A percentile compares a stretch with the other conserved stretches of the same genome.
Conservation (phyloP, 148 eudicot genomes). For the Talinum fruticosum region DNA sequence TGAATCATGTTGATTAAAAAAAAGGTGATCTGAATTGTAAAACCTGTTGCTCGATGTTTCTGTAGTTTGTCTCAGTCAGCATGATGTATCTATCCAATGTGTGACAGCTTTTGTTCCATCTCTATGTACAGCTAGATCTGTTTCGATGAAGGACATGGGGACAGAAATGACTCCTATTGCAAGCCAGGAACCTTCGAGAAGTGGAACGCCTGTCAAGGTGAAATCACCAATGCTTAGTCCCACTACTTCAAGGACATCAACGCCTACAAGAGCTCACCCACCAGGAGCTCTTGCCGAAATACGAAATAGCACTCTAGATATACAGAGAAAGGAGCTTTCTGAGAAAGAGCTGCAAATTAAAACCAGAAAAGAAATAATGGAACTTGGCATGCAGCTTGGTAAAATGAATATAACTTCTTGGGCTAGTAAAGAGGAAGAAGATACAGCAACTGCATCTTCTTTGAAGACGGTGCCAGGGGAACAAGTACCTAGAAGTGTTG, state of each 20-base stretch:
- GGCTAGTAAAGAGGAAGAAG: conserved; percentile 57
- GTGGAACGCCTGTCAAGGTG: conserved; percentile 72
- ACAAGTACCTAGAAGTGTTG: conserved; percentile 35
- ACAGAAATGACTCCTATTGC: conserved; percentile 82
- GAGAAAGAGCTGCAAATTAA: conserved; percentile 57
- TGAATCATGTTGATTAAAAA: no score
- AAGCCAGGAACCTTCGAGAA: conserved; percentile 86
- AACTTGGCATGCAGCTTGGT: conserved; percentile 60
- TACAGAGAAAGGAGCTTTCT: conserved; percentile 35
- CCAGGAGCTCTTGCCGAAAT: conserved; percentile 31
- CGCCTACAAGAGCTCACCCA: conserved; percentile 43
- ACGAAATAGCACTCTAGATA: conserved; percentile 21
- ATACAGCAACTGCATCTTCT: conserved; percentile 30
- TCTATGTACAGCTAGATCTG: conserved; percentile 59
- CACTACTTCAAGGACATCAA: conserved; percentile 45
- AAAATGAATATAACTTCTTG: conserved; percentile 58
- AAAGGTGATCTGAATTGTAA: background rate
- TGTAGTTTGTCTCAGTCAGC: conserved; percentile 53
- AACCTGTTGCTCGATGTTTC: conserved; percentile 6
- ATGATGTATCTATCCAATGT: conserved; percentile 34
- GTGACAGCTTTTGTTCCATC: conserved; percentile 44
- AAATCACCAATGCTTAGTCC: conserved; percentile 65
- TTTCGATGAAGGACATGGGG: conserved; percentile 84
- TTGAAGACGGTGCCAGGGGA: conserved; percentile 26
- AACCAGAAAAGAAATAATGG: conserved; percentile 65